Conservation (phyloP, 2,329 filamentous ascomycete species). For the Aspergillus niger region DNA sequence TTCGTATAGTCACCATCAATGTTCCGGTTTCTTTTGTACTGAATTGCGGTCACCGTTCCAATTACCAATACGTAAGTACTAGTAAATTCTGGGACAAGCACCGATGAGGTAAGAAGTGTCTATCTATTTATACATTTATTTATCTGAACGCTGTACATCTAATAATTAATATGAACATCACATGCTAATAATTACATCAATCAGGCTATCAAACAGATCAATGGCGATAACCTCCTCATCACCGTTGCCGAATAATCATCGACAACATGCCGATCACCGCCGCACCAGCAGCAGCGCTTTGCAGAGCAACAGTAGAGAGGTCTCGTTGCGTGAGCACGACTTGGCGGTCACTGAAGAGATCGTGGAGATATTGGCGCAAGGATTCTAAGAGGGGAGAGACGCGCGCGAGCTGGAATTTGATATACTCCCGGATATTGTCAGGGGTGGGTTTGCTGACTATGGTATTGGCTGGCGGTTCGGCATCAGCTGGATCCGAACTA, state of each 20-base stretch:
- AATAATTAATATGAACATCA: background rate
- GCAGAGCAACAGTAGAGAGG: slow-evolving; percentile 67
- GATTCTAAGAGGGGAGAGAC: slow-evolving; percentile 35
- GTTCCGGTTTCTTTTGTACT: slow-evolving; percentile 30
- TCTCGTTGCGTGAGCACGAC: slow-evolving; percentile 69
- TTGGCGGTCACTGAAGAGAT: slow-evolving; percentile 67
- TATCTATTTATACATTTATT: too few species aligned
- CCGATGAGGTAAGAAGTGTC: too few species aligned
- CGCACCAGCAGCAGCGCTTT: slow-evolving; percentile 69
- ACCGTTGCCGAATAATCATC: slow-evolving; percentile 51
- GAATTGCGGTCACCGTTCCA: background rate
- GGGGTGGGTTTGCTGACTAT: slow-evolving; percentile 4
- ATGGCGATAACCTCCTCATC: slow-evolving; percentile 22
- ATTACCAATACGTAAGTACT: too few species aligned
- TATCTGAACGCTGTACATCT: background rate
- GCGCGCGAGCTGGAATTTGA: slow-evolving; percentile 27
- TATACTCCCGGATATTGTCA: slow-evolving; percentile 18
- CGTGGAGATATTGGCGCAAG: slow-evolving; percentile 55
- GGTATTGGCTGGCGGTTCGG: background rate
- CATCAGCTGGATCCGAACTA: background rate
- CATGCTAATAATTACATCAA: slow-evolving; percentile 1
- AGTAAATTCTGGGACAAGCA: too few species aligned
- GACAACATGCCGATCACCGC: slow-evolving; percentile 58
- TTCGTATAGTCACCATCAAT: slow-evolving; percentile 25
- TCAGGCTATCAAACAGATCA: background rate